Base-by-base conservation (phyloP, 139 green algal species). In the Pleodorina starrii region DNA sequence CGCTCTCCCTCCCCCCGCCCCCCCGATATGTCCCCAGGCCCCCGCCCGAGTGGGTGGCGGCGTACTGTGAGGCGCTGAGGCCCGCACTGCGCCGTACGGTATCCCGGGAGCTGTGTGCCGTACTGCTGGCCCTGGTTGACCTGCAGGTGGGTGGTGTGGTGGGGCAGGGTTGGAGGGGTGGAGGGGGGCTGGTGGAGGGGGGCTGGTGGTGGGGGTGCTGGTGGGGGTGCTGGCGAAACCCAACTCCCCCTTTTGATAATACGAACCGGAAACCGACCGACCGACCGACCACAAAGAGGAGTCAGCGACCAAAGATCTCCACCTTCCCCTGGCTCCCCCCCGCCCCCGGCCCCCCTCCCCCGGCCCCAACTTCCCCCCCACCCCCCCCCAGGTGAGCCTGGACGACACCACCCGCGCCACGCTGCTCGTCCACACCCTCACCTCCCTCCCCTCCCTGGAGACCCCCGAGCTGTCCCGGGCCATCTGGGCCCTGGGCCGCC, bases 131-230 rank as follows among this genome's bases (percentile, higher is more conserved):
- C 36, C 80, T 86, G 42, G 80, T 59, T 7, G 48, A 48, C 11
- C 54, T 86, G 80, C 80, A 86, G 80, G 80, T 76, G 57, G 54
- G 78, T n/a, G n/a, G n/a, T n/a, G n/a, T n/a, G n/a, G n/a, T n/a
- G n/a, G n/a, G n/a, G n/a, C n/a, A n/a, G n/a, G n/a, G n/a, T n/a
- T n/a, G n/a, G n/a, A n/a, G n/a, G n/a, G n/a, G n/a, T n/a, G n/a
- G n/a, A n/a, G n/a, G n/a, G n/a, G n/a, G n/a, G n/a, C n/a, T n/a
- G n/a, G n/a, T n/a, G n/a, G n/a, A n/a, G n/a, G n/a, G n/a, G n/a
- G n/a, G n/a, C n/a, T n/a, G n/a, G n/a, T n/a, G n/a, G n/a, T n/a
- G n/a, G n/a, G n/a, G n/a, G n/a, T n/a, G n/a, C n/a, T n/a, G n/a
- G n/a, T n/a, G n/a, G n/a, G n/a, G n/a, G n/a, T n/a, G n/a, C n/a